Evolutionary conservation across 306 rosid genomes (phyloP), one percentile per base, ranked within the genome.

Genomic region (Prinsepia uniflora): DNA sequence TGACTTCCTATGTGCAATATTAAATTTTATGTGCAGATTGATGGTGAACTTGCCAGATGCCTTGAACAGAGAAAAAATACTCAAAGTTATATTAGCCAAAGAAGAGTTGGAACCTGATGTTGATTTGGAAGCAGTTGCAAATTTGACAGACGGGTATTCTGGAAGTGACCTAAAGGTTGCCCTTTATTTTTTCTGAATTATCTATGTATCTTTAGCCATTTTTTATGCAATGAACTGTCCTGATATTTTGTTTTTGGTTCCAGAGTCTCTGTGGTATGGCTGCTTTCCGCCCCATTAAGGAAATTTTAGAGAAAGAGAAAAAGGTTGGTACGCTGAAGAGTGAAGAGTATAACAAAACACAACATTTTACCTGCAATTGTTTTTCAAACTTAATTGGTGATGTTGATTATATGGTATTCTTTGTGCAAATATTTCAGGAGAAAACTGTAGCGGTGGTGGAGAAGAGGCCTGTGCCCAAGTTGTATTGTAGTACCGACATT

Each of bases 151-250:
- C 52, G 98, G 97, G 71, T 93, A 93, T 80, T 90, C 98, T 47
- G 98, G 98, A 72, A 93, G 97, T 78, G 98, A 93, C 80, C 77
- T 93, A 67, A 93, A 93, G 98, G 98, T 93, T 70, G 41, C 63
- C 40, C 66, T 43, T 19, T 13, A 22, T 18, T 71, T 75, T 61
- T 14, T 40, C 17, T 7, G 2, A 8, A 43, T n/a, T 2, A 30
- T 60, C 44, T n/a, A 18, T 39, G 19, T 17, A 43, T 70, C 17
- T 30, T 15, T 70, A 2, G 6, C 22, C 41, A 9, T 4, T 6
- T 20, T 41, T 24, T 41, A 53, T 63, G 61, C 41, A 10, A 4
- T 50, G 10, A 54, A 41, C 22, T 56, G 58, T 43, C 20, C 5
- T 15, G 18, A 10, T 1, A 47, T 46, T 6, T 75, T 81, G 64